Evolutionary conservation across 1,284 basidiomycete species (phyloP).

Genomic region (Cutaneotrichosporon sp.): DNA sequence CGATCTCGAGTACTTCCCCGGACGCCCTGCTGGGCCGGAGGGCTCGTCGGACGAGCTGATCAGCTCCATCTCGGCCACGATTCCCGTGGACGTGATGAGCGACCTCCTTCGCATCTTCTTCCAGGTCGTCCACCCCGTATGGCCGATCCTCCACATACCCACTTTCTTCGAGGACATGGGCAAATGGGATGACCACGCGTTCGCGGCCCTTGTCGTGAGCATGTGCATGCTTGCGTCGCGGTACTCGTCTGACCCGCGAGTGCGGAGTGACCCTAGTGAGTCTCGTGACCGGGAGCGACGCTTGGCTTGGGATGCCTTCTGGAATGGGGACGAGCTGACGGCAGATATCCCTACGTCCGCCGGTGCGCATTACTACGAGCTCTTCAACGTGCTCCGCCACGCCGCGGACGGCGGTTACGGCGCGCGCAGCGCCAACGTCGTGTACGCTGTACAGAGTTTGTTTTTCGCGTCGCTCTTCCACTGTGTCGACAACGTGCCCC

Average conservation of each 20-base stretch:
- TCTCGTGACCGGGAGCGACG: too few relatives aligned
- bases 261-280: slow-evolving; percentile 11
- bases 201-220: slow-evolving; percentile 11
- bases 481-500: slow-evolving; percentile 24
- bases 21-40: slow-evolving; percentile 3
- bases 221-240: slow-evolving; percentile 21
- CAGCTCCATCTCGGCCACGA: slow-evolving; percentile 6
- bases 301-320: too few relatives aligned
- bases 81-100: slow-evolving; percentile 14
- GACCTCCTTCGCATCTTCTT: slow-evolving; percentile 17
- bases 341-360: slow-evolving; percentile 15
- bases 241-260: slow-evolving; percentile 11
- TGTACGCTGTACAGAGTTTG: slow-evolving; percentile 17
- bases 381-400: slow-evolving; percentile 18
- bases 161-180: slow-evolving; percentile 14
- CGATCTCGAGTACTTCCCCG: slow-evolving; percentile 14
- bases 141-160: slow-evolving; percentile 24
- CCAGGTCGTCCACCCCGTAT: slow-evolving; percentile 20
- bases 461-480: slow-evolving; percentile 22
- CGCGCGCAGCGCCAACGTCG: slow-evolving; percentile 12
- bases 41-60: slow-evolving; percentile 9
- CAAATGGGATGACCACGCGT: slow-evolving; percentile 12
- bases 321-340: too few relatives aligned
- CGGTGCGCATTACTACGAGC: slow-evolving; percentile 13
- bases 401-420: slow-evolving; percentile 4